Evolutionary conservation across 2,329 filamentous ascomycete species (phyloP).

Genomic region (Blastomyces parvus): DNA sequence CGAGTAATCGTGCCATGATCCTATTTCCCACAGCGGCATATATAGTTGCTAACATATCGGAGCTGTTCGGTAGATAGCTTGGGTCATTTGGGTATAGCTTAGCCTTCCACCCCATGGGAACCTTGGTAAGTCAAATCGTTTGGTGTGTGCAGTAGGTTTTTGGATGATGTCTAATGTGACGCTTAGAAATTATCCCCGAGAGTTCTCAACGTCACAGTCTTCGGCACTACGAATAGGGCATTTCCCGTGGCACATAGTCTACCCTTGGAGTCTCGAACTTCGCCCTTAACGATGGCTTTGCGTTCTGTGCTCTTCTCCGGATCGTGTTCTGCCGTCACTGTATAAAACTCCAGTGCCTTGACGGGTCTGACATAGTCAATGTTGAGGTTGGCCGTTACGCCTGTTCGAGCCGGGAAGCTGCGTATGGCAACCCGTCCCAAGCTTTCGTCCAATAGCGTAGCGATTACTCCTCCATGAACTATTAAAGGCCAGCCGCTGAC

Average conservation of each 20-base stretch:
- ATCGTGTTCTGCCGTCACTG: conserved; percentile 43
- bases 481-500: conserved; percentile 61
- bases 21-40: neutral
- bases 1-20: neutral
- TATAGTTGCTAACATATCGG: neutral
- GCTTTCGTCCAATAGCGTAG: conserved; percentile 60
- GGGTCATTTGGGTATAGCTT: neutral
- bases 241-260: conserved; percentile 50
- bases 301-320: conserved; percentile 30
- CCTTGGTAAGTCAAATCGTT: conserved; percentile 1
- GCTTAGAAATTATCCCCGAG: conserved; percentile 34
- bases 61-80: neutral
- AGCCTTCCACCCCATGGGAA: neutral
- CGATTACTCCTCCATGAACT: conserved; percentile 61
- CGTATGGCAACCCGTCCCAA: conserved; percentile 53
- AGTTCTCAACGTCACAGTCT: conserved; percentile 35
- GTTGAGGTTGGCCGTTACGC: conserved; percentile 49
- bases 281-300: conserved; percentile 30
- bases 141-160: neutral
- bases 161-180: neutral
- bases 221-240: conserved; percentile 51
- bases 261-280: conserved; percentile 38
- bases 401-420: conserved; percentile 40
- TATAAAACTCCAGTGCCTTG: conserved; percentile 52
- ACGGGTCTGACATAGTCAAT: conserved; percentile 56